Base-by-base conservation (phyloP, 495 filamentous ascomycete genomes). In the Letharia lupina region DNA sequence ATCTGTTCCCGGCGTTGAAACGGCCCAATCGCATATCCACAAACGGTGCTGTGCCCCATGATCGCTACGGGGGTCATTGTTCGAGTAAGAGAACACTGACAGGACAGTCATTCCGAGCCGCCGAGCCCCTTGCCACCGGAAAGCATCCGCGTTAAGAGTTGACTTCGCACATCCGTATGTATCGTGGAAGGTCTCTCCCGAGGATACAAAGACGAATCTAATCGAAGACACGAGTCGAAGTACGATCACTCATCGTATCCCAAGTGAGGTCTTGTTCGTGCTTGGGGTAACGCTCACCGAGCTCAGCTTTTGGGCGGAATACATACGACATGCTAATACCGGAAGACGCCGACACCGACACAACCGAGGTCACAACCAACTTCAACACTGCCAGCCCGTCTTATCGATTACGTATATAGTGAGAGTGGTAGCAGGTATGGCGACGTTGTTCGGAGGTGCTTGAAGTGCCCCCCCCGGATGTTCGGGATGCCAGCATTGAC, bases 221-320 rank as follows among this genome's bases (percentile, higher is more conserved):
- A 8, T 56, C 52, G 44, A n/a, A 18, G 35, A 63, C 4, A 2
- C 33, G 42, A 44, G 28, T 45, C n/a, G 44, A n/a, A 63, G 0
- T 56, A 56, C 16, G 5, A n/a, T 56, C 35, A 31, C 52, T 18
- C 13, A n/a, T 44, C 65, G 73, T 10, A 75, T 75, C 63, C 68
- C 62, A 59, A 71, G 66, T 60, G 47, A 70, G 35, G 66, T 70
- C 33, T 63, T 77, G 13, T 75, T 76, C 59, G 71, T 73, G 2
- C 65, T 77, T 5, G 75, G 73, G 0, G 56, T 75, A 23, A 67
- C 67, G 8, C 71, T 77, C 35, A 69, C 74, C 5, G 75, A 76
- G 61, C 68, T 76, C 39, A 73, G 71, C 44, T 66, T 66, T 75
- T 28, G 73, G 72, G 41, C 69, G 66, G 50, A 63, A 66, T 1